A percentile compares a stretch with the other conserved stretches of the same genome.
phyloP scores from a whole-genome alignment of 2,329 filamentous ascomycete genomes.

The Sclerotinia glacialis region DNA sequence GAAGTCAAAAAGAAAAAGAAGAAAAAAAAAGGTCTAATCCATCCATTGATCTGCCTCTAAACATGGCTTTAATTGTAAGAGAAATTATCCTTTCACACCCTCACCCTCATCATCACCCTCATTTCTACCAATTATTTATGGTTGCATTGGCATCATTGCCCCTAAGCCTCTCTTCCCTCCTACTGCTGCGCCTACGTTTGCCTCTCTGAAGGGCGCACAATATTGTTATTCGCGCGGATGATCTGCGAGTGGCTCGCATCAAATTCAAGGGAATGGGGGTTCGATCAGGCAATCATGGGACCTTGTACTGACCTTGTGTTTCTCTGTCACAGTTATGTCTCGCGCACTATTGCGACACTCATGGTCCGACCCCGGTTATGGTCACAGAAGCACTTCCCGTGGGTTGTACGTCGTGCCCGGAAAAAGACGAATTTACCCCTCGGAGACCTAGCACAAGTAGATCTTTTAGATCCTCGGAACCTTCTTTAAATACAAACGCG shows the following conservation, averaged over 20 bases:
- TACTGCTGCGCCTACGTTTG: conserved; percentile 5
- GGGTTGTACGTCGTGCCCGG: conserved; percentile 58
- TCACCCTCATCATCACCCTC: conserved; percentile 12
- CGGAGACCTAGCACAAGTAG: conserved; percentile 34
- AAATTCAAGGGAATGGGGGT: background rate
- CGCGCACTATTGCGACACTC: conserved; percentile 68
- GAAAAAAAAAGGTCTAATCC: background rate
- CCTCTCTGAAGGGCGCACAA: background rate
- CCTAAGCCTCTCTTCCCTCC: conserved; percentile 14
- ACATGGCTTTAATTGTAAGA: conserved; percentile 40
- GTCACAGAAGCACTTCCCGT: conserved; percentile 65
- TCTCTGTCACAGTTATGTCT: conserved; percentile 56
- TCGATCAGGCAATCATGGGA: conserved; percentile 6
- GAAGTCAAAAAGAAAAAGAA: background rate
- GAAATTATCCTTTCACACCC: conserved; percentile 14
- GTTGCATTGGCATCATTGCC: background rate
- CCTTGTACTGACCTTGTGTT: conserved; percentile 27
- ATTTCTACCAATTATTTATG: background rate
- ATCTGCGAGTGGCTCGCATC: conserved; percentile 8
- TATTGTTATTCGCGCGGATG: background rate
- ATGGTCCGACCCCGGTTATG: conserved; percentile 67
- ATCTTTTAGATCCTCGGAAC: conserved; percentile 31
- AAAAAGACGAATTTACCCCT: conserved; percentile 42
- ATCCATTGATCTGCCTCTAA: conserved; percentile 20
- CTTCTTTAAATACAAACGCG: conserved; percentile 18